Evolutionary conservation across 1,139 yeast genomes (phyloP).

Genomic region (Lodderomyces margitis): DNA sequence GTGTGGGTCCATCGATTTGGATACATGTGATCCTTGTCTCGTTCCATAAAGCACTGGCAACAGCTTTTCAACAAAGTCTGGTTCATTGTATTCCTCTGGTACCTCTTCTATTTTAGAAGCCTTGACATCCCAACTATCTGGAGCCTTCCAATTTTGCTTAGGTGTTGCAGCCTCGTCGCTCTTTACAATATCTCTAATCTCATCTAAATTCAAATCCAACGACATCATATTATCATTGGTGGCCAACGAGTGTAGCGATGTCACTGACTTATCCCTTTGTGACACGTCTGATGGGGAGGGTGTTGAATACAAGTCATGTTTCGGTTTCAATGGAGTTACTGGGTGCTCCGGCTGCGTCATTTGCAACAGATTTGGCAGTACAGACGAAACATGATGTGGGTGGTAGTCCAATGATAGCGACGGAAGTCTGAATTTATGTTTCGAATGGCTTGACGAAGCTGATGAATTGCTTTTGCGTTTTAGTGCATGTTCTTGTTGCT

Average conservation of each 20-base stretch:
- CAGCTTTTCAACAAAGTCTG: constrained; percentile 5
- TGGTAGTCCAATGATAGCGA: constrained; percentile 31
- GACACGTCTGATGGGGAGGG: constrained; percentile 6
- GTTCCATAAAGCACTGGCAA: constrained; percentile 40
- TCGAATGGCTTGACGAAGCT: constrained; percentile 17
- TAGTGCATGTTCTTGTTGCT: constrained; percentile 5
- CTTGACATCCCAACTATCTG: constrained; percentile 80
- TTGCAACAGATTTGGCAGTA: constrained; percentile 11
- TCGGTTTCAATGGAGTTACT: neutral
- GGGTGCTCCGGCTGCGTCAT: constrained; percentile 11
- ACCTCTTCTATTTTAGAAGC: constrained; percentile 13
- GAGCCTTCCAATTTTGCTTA: constrained; percentile 55
- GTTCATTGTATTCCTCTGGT: constrained; percentile 7
- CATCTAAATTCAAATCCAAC: constrained; percentile 48
- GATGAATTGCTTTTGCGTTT: constrained; percentile 16
- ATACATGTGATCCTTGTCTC: constrained; percentile 26
- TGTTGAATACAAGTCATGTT: neutral
- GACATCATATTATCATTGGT: constrained; percentile 10
- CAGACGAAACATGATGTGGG: constrained; percentile 9
- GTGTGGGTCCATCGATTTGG: constrained; percentile 17
- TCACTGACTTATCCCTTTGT: neutral
- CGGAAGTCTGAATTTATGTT: constrained; percentile 39
- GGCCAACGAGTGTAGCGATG: constrained; percentile 7
- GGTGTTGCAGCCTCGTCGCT: constrained; percentile 17
- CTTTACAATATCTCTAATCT: constrained; percentile 54